Base-by-base conservation (phyloP, 2,329 filamentous ascomycete genomes). In the Penicillium sp. region DNA sequence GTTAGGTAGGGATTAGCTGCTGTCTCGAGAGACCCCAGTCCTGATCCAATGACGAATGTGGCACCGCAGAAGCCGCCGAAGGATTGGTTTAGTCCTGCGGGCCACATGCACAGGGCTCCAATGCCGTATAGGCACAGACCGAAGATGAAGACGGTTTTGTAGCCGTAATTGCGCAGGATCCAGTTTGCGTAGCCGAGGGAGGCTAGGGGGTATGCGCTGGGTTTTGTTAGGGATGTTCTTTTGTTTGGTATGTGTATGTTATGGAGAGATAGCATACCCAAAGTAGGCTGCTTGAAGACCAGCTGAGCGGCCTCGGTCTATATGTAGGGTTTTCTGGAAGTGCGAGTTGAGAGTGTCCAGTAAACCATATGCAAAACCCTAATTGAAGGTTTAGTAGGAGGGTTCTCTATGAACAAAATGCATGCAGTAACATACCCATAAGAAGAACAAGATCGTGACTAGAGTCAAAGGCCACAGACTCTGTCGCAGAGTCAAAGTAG, bases 91-190 rank as follows among this genome's bases (percentile, higher is more conserved):
- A 93, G 84, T 8, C 88, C 89, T 1, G 87, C 89, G 0, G 90
- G 90, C 90, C 90, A 94, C 76, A 93, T 93, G 76, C 92, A 91
- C 62, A 93, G 85, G 36, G 89, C 90, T 1, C 88, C 89, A 6
- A 85, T 80, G 1, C 88, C 86, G 72, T 91, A 90, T 44, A 91
- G 81, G 57, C 76, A 80, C 7, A 92, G 79, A 38, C 89, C 90
- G 29, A 87, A 80, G 59, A 94, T 93, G 66, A 94, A 93, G 0
- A 89, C 91, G 42, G 86, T 86, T 64, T 91, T 89, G 77, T 91
- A 94, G 3, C 91, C 91, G 50, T 88, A 90, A 57, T 84, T 83
- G 21, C 89, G 84, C 8, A 94, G 79, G 60, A 93, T 79, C 76
- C 80, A 83, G 45, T 80, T 81, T 49, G 81, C 81, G 61, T 82